Conservation (phyloP, 2,329 filamentous ascomycete genomes). For the Alternaria ethzedia region DNA sequence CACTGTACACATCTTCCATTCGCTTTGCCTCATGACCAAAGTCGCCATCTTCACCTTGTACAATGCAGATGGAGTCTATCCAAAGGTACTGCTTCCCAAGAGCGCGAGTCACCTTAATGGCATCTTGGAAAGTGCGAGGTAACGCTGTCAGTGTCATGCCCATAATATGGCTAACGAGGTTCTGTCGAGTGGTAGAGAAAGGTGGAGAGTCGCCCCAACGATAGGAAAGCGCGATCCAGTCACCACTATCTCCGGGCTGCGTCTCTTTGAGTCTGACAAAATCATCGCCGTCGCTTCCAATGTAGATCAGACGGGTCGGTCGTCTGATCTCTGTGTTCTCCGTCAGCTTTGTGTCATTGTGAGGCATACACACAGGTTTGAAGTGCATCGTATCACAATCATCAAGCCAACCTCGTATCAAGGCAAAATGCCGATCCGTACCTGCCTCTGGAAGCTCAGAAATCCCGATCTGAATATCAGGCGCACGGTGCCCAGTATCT, state of each 20-base stretch:
- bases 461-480: constrained; percentile 10
- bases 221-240: constrained; percentile 25
- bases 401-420: constrained; percentile 13
- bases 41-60: constrained; percentile 29
- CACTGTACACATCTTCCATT: constrained; percentile 34
- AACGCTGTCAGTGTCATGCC: neutral
- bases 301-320: constrained; percentile 15
- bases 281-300: neutral
- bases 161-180: neutral
- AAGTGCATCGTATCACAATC: constrained; percentile 16
- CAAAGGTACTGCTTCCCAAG: constrained; percentile 30
- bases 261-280: constrained; percentile 5
- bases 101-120: constrained; percentile 20
- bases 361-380: neutral
- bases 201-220: constrained; percentile 12
- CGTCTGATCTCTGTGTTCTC: neutral
- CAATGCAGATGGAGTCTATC: constrained; percentile 38
- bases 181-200: constrained; percentile 10
- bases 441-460: constrained; percentile 9
- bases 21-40: constrained; percentile 21
- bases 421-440: neutral
- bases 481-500: no score
- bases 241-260: neutral
- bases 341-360: neutral
- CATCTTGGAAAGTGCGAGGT: constrained; percentile 29